Conservation (phyloP, 257 asterid species). For the Dorcoceras hygrometricum region DNA sequence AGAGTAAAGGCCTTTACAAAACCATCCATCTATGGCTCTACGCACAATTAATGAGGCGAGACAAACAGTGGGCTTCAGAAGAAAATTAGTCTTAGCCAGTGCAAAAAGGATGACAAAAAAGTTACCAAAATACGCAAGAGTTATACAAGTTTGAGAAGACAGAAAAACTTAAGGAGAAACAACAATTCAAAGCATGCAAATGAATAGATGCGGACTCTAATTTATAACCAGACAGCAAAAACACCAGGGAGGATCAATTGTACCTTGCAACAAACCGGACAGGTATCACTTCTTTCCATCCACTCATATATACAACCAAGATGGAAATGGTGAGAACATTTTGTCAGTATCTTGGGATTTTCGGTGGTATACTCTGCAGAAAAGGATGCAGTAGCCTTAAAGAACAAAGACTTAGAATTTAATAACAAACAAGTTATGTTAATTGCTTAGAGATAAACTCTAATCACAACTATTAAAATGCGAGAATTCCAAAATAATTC, state of each 20-base stretch:
- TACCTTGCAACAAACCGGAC: slow-evolving; percentile 69
- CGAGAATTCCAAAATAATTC: background rate
- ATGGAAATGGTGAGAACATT: slow-evolving; percentile 67
- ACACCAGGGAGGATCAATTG: slow-evolving; percentile 5
- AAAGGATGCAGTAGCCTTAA: slow-evolving; percentile 22
- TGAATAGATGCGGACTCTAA: background rate
- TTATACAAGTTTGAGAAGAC: background rate
- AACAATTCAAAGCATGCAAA: slow-evolving; percentile 13
- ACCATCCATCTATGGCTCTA: background rate
- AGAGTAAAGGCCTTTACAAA: background rate
- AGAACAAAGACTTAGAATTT: background rate
- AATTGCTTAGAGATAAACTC: slow-evolving; percentile 10
- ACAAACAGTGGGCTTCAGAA: background rate
- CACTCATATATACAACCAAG: slow-evolving; percentile 72
- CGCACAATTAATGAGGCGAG: background rate
- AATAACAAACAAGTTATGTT: slow-evolving; percentile 4
- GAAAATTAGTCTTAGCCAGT: background rate
- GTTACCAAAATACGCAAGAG: background rate
- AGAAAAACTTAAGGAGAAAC: background rate
- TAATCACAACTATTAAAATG: slow-evolving; percentile 12
- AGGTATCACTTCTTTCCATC: slow-evolving; percentile 70
- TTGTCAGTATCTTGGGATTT: slow-evolving; percentile 54
- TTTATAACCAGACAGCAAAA: background rate
- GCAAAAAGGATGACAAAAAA: slow-evolving; percentile 7
- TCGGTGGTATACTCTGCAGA: slow-evolving; percentile 56